These are phyloP conservation scores for Pythium utonaiense DNA, from an alignment of 352 stramenopile genomes.

Conservation along the genomic window DNA sequence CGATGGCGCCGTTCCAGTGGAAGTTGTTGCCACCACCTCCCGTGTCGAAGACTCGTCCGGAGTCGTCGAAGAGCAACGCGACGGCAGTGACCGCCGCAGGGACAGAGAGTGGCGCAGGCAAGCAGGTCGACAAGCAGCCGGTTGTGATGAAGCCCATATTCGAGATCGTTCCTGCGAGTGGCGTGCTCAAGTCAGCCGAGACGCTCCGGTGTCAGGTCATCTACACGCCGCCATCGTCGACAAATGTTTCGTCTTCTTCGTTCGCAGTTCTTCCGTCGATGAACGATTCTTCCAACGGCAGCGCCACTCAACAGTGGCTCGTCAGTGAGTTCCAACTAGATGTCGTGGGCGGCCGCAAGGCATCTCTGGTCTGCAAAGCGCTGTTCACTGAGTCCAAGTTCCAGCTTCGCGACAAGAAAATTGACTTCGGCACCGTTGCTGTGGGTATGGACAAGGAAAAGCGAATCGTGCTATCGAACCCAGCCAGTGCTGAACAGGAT, in stretches of 20 bases:
- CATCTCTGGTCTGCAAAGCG: constrained; percentile 41
- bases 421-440: constrained; percentile 80
- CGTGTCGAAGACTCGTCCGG: constrained; percentile 25
- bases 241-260: constrained; percentile 1
- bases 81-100: constrained; percentile 15
- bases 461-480: constrained; percentile 43
- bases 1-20: constrained; percentile 84
- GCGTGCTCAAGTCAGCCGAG: constrained; percentile 31
- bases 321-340: constrained; percentile 48
- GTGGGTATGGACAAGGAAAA: constrained; percentile 73
- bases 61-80: constrained; percentile 60
- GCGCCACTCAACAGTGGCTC: constrained; percentile 24
- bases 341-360: constrained; percentile 49
- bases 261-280: constrained; percentile 4
- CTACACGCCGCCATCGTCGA: constrained; percentile 39
- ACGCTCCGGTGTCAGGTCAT: constrained; percentile 45
- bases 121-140: constrained; percentile 18
- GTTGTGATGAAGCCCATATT: constrained; percentile 28
- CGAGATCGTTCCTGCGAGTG: constrained; percentile 47
- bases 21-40: constrained; percentile 16
- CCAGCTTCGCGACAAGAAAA: constrained; percentile 57
- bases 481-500: constrained; percentile 11
- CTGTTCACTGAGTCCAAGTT: constrained; percentile 54
- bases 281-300: neutral
- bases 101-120: constrained; percentile 8